Evolutionary conservation across 1,284 basidiomycete genomes (phyloP).

Genomic region (Prillingera fragicola): DNA sequence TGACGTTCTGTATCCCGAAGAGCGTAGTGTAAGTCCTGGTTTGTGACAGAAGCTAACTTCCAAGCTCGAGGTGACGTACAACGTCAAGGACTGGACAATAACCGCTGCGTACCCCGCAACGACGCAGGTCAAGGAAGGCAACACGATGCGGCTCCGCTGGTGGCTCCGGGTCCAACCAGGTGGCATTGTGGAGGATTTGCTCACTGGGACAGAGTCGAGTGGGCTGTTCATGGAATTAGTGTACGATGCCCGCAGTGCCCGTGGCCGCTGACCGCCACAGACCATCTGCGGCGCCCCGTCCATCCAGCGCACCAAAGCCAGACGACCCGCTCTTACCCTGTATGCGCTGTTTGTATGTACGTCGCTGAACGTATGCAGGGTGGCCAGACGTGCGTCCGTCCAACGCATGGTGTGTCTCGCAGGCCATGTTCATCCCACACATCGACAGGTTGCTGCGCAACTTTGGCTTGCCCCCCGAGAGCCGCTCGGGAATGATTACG

Average conservation of each 20-base stretch:
- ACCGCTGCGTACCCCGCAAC: conserved; percentile 38
- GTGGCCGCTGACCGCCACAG: too few relatives aligned
- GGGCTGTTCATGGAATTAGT: conserved; percentile 40
- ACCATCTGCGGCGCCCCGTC: too few relatives aligned
- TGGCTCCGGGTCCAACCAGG: conserved; percentile 35
- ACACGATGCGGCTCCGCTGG: conserved; percentile 34
- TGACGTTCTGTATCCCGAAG: conserved; percentile 36
- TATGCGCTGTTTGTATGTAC: conserved; percentile 6
- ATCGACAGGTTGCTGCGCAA: conserved; percentile 37
- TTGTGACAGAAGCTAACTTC: not conserved
- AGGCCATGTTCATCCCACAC: conserved; percentile 38
- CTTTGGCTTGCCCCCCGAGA: conserved; percentile 38
- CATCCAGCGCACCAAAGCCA: conserved; percentile 14
- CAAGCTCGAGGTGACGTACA: conserved; percentile 39
- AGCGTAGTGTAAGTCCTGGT: conserved; percentile 27
- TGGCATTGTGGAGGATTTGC: conserved; percentile 38
- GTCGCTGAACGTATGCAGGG: conserved; percentile 17
- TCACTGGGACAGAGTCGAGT: conserved; percentile 33
- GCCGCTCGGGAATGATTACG: conserved; percentile 38
- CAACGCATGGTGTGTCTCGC: conserved; percentile 37
- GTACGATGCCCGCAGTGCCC: conserved; percentile 22
- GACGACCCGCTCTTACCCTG: conserved; percentile 37
- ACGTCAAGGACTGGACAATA: conserved; percentile 40
- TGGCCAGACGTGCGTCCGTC: conserved; percentile 39
- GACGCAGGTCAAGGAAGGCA: conserved; percentile 24